Conservation (phyloP, 805 yeast genomes). For the Saccharomycodes ludwigii region DNA sequence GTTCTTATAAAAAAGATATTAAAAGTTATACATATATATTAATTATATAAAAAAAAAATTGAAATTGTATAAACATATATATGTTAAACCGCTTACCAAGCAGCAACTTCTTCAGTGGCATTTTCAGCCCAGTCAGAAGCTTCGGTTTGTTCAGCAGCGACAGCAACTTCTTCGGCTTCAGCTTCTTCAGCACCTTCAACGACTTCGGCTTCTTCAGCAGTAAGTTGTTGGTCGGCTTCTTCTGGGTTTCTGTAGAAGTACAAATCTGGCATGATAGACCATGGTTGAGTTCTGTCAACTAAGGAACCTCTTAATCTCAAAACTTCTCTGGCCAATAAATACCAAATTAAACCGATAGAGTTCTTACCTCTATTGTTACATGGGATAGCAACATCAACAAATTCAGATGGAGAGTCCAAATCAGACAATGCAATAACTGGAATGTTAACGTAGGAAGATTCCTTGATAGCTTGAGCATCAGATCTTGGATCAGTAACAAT, state of each 20-base stretch:
- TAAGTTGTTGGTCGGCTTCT: constrained; percentile 77
- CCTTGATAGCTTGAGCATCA: constrained; percentile 99
- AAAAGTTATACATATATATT: background rate
- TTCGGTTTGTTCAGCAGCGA: constrained; percentile 47
- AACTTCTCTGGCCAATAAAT: constrained; percentile 98
- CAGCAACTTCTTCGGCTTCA: constrained; percentile 71
- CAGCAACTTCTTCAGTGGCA: constrained; percentile 16
- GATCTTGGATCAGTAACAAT: constrained; percentile 99
- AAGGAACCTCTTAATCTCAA: constrained; percentile 97
- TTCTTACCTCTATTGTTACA: constrained; percentile 99
- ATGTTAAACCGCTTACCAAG: no score
- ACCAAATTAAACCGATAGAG: constrained; percentile 99
- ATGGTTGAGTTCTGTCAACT: constrained; percentile 90
- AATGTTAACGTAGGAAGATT: constrained; percentile 98
- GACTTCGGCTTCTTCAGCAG: constrained; percentile 65
- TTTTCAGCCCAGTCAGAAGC: constrained; percentile 53
- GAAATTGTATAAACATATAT: constrained; percentile 1
- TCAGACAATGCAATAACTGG: constrained; percentile 99
- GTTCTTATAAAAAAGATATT: background rate
- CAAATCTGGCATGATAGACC: constrained; percentile 99
- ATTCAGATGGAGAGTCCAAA: constrained; percentile 98
- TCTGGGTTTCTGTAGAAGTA: constrained; percentile 99
- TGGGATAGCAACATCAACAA: constrained; percentile 99
- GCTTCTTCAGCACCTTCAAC: constrained; percentile 46
- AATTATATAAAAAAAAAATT: constrained; percentile 2